Evolutionary conservation across 768 basidiomycete genomes (phyloP), one percentile per base, ranked within the genome.

Genomic region (Gautieria morchelliformis): DNA sequence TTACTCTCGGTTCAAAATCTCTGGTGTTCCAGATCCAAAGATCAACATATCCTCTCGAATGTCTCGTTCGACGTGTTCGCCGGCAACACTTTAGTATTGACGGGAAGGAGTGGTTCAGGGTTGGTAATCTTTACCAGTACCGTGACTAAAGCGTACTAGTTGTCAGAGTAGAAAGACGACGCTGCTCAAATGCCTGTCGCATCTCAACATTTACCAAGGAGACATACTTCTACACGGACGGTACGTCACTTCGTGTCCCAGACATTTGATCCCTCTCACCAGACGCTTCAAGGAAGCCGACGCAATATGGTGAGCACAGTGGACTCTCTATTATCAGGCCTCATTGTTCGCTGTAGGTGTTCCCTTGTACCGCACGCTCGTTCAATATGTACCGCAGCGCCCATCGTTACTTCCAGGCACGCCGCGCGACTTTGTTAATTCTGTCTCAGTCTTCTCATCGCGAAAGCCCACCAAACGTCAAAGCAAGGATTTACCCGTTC

Each of bases 311-410:
- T 66, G 14, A 53, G n/a, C 20, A 39, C 40, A 45, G n/a, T 17
- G 12, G n/a, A 14, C 20, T n/a, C 19, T 52, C n/a, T 46, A 17
- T 52, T 45, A 3, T 52, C 10, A 9, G 52, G 53, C 15, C 35
- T 27, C 30, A 57, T 10, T 47, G 22, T 47, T 14, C 50, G 8
- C 47, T 40, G 35, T 64, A 87, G 90, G 87, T 12, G 79, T 93
- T 22, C 89, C 93, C 3, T 66, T 67, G 17, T 95, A 84, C 70
- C 82, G 93, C 52, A 91, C 85, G 0, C 78, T 77, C 55, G 83
- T 95, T 3, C 78, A 85, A 58, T 95, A 95, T 67, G 84, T 94
- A 24, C 92, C 93, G 1, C 93, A 95, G 69, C 76, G 93, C 41
- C 86, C 93, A 0, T 87, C 91, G 1, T 74, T 94, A n/a, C 79